Conservation (phyloP, 1,139 yeast genomes). For the Yamadazyma conglobata region DNA sequence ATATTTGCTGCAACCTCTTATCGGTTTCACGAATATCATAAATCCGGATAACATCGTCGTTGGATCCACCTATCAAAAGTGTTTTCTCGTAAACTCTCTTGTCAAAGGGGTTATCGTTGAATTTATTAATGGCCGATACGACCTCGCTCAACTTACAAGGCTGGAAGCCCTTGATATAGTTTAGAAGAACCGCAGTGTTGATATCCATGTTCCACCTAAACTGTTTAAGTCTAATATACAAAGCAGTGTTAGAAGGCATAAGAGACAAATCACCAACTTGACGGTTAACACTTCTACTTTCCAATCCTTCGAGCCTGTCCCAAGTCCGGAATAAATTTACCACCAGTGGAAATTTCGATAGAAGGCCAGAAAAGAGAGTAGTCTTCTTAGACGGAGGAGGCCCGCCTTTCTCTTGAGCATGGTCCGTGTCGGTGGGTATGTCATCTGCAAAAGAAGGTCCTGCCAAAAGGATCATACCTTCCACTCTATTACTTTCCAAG, state of each 20-base stretch:
- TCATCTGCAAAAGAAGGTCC: conserved; percentile 49
- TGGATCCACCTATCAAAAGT: conserved; percentile 54
- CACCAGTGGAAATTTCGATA: conserved; percentile 44
- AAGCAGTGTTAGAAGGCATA: conserved; percentile 21
- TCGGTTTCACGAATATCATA: conserved; percentile 25
- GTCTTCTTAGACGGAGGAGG: conserved; percentile 8
- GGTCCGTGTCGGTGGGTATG: conserved; percentile 1
- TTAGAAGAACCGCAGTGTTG: conserved; percentile 50
- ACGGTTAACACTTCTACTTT: conserved; percentile 54
- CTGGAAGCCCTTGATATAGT: conserved; percentile 48
- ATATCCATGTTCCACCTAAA: conserved; percentile 72
- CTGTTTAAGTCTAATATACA: conserved; percentile 52
- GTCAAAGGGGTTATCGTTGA: conserved; percentile 32
- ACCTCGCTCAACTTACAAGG: conserved; percentile 45
- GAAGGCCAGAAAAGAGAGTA: too few relatives aligned
- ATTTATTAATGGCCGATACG: conserved; percentile 32
- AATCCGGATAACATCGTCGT: conserved; percentile 56
- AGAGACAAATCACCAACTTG: conserved; percentile 38
- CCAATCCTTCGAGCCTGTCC: conserved; percentile 63
- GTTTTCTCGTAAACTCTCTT: conserved; percentile 38
- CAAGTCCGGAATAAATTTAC: conserved; percentile 54
- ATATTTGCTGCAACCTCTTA: conserved; percentile 22
- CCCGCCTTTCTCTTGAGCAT: not conserved
- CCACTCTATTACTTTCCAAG: conserved; percentile 40
- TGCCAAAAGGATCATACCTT: conserved; percentile 47